Base-by-base conservation (phyloP, 164 flowering plant species). In the Macadamia integrifolia region DNA sequence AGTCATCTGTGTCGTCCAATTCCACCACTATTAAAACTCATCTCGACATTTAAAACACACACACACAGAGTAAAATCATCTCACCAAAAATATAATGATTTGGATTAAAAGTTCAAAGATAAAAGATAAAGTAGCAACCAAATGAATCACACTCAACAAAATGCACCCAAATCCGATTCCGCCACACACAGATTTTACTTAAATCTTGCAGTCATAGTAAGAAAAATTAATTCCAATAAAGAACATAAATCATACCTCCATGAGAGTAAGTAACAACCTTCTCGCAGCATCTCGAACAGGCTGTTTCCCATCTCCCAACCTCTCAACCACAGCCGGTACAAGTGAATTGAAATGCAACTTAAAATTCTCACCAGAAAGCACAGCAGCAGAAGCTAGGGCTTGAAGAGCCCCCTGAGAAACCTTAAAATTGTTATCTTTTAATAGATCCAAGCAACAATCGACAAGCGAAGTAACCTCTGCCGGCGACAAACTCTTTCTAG, bases 281-380 rank as follows among this genome's bases (percentile, higher is more conserved):
- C 99, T 71, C 8, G 97, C 92, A 5, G 99, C 97, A 55, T 94
- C 99, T 1, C 99, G 75, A 17, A 94, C 99, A 1, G 99, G 99
- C 82, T 94, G 99, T 66, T 94, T 94, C 1, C 72, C 86, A 52
- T 94, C 98, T 0, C 99, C 99, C 18, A 94, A 69, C 7, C 99
- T 79, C 80, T 94, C 99, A 23, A 94, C 99, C 0, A 81, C 88
- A 31, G 97, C 91, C 1, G 99, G 99, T 30, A 92, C 88, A 17
- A 94, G 86, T 4, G 96, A 91, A 76, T 92, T 90, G 79, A 94
- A 88, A 70, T 94, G 99, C 70, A 94, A 75, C 84, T 94, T 92
- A 57, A 94, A 76, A 65, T 87, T 88, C 28, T 94, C 98, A 31
- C 96, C 99, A 46, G 98, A 86, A 52, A 94, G 83, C 30, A 94